Percentiles rank a stretch among this genome's conserved stretches.
Evolutionary conservation across 345 rosid genomes (phyloP).

Genomic region (Citrus sinensis): DVS_A1.0 CM039169.1:32732001-32732500

Average conservation of each 20-base stretch:
- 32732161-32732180: constrained; percentile 36
- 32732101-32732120: constrained; percentile 35
- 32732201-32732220: constrained; percentile 26
- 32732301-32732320: not conserved
- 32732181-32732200: constrained; percentile 19
- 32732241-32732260: constrained; percentile 37
- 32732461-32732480: not conserved
- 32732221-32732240: constrained; percentile 34
- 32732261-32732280: constrained; percentile 11
- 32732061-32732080: constrained; percentile 35
- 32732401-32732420: not conserved
- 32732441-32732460: not conserved
- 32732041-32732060: constrained; percentile 23
- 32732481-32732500: too few species aligned
- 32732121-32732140: constrained; percentile 10
- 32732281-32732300: not conserved
- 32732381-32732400: not conserved
- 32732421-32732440: not conserved
- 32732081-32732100: constrained; percentile 29
- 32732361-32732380: not conserved
- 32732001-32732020: constrained; percentile 20
- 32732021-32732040: constrained; percentile 39
- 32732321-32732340: constrained; percentile 8
- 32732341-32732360: constrained; percentile 32
- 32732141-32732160: constrained; percentile 35